Conservation (phyloP, 495 filamentous ascomycete genomes). For the Entonaema liquescens region DNA sequence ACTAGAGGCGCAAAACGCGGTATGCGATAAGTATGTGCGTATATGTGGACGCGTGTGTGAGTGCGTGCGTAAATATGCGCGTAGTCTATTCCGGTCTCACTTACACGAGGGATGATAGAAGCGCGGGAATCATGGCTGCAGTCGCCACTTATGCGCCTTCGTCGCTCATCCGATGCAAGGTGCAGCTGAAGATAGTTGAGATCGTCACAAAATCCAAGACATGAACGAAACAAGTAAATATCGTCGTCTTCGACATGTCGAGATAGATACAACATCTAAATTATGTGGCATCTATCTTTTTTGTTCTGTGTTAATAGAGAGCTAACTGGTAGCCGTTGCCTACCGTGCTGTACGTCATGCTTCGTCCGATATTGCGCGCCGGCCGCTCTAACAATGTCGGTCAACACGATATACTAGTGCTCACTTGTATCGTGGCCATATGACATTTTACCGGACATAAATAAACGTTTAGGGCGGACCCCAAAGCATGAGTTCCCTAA, state of each 20-base stretch:
- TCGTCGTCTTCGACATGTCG: slow-evolving; percentile 20
- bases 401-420: slow-evolving; percentile 37
- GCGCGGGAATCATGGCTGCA: slow-evolving; percentile 16
- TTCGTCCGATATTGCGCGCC: slow-evolving; percentile 8
- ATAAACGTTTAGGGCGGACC: slow-evolving; percentile 28
- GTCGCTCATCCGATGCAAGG: slow-evolving; percentile 32
- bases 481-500: slow-evolving; percentile 21
- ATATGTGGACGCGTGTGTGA: slow-evolving; percentile 11
- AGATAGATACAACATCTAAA: slow-evolving; percentile 18
- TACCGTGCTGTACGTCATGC: slow-evolving; percentile 26
- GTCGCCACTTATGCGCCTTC: slow-evolving; percentile 19
- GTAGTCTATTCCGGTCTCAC: slow-evolving; percentile 27
- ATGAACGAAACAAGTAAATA: slow-evolving; percentile 9
- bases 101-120: slow-evolving; percentile 31
- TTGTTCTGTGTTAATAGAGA: slow-evolving; percentile 18
- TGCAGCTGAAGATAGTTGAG: slow-evolving; percentile 24
- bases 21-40: slow-evolving; percentile 22
- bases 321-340: slow-evolving; percentile 14
- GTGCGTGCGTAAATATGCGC: slow-evolving; percentile 19
- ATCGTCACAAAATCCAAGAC: slow-evolving; percentile 29
- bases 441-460: slow-evolving; percentile 35
- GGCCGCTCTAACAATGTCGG: slow-evolving; percentile 18
- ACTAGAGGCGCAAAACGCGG: slow-evolving; percentile 29
- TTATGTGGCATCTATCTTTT: slow-evolving; percentile 22
- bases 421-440: slow-evolving; percentile 37